Base-by-base conservation (phyloP, 1,284 basidiomycete species). In the Athelia psychrophila region DNA sequence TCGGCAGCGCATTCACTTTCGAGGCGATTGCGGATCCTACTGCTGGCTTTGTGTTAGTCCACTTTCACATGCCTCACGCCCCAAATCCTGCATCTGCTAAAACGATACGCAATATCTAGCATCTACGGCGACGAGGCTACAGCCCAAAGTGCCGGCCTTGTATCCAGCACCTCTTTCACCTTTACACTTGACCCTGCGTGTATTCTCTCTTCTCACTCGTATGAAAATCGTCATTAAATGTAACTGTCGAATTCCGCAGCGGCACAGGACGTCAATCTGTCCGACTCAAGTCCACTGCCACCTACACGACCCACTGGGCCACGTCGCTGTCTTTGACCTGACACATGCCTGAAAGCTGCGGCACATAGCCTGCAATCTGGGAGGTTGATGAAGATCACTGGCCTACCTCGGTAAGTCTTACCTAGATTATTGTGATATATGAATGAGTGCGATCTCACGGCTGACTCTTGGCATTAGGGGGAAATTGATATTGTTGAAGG, bases 401-500 rank as follows among this genome's bases (percentile, higher is more conserved):
- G 81, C 82, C 81, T 3, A 61, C 67, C 49, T 62, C 71, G 33
- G 79, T 77, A 59, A 33, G 63, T 27, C 18, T 44, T 15, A 27
- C n/a, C n/a, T n/a, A n/a, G n/a, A n/a, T n/a, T n/a, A n/a, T 24
- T 45, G 13, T 2, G 18, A 36, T 35, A n/a, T 20, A 10, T 47
- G 18, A 20, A 19, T n/a, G 19, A n/a, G 33, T 32, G 12, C n/a
- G n/a, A 12, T 16, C 6, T 15, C 24, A 16, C 30, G 19, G 0
- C n/a, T n/a, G 8, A n/a, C n/a, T n/a, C 0, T 27, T 46, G 53
- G n/a, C n/a, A n/a, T n/a, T 53, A 80, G 81, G 83, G 83, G 1
- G 81, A 89, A 64, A 75, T 87, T 22, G 86, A 89, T 64, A 84
- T 89, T 47, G 50, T 88, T 15, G 87, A 89, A 64, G 86, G 81